Percentiles rank a stretch among this genome's conserved stretches.
Evolutionary conservation across 306 rosid genomes (phyloP).

Genomic region (Trifolium fragiferum): DNA sequence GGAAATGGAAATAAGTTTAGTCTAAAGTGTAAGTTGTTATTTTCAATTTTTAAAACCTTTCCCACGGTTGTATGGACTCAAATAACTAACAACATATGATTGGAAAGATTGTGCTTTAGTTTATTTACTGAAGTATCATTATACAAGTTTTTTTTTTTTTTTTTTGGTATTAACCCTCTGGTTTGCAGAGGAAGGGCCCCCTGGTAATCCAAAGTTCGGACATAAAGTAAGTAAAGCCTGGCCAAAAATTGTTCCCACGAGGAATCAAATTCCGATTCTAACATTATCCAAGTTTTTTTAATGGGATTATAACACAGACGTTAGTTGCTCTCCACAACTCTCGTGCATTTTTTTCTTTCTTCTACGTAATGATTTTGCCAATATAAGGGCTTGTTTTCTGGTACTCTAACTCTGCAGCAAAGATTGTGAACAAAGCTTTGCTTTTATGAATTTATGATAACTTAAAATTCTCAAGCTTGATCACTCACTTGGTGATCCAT

Average conservation of each 20-base stretch:
- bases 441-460: slow-evolving; percentile 15
- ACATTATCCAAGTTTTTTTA: not conserved
- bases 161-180: too few relatives aligned
- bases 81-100: slow-evolving; percentile 26
- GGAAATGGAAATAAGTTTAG: slow-evolving; percentile 20
- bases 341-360: not conserved
- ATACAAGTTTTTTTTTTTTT: not conserved
- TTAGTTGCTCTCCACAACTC: slow-evolving; percentile 3
- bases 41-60: slow-evolving; percentile 16
- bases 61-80: slow-evolving; percentile 9
- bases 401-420: slow-evolving; percentile 22
- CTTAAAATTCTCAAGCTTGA: slow-evolving; percentile 6
- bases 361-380: slow-evolving; percentile 31
- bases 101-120: slow-evolving; percentile 14
- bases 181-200: too few relatives aligned
- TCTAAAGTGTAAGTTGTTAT: not conserved
- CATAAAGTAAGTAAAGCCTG: too few relatives aligned
- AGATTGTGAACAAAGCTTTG: slow-evolving; percentile 29
- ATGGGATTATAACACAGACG: not conserved
- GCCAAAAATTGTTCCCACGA: too few relatives aligned
- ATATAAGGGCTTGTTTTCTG: slow-evolving; percentile 31
- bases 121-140: slow-evolving; percentile 26
- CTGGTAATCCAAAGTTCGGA: too few relatives aligned
- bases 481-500: slow-evolving; percentile 7
- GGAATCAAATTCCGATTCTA: too few relatives aligned